Evolutionary conservation across 2,329 filamentous ascomycete species (phyloP).

Genomic region (Colletotrichum liriopes): DNA sequence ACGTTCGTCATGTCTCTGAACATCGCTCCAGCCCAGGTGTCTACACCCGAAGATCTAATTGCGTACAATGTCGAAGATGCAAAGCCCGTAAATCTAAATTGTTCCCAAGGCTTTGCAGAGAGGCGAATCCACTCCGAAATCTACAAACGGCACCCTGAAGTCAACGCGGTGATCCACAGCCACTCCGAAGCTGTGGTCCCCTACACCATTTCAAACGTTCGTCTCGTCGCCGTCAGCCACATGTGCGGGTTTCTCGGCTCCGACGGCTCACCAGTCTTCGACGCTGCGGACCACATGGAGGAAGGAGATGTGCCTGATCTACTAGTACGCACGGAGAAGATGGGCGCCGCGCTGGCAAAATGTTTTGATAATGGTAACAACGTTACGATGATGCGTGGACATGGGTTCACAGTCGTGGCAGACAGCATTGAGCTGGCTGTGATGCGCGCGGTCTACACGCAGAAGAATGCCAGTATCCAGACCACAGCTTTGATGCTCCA

Average conservation of each 20-base stretch:
- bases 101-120: slow-evolving; percentile 59
- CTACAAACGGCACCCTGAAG: slow-evolving; percentile 56
- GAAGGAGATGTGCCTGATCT: slow-evolving; percentile 52
- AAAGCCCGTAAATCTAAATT: slow-evolving; percentile 56
- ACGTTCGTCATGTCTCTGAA: slow-evolving; percentile 65
- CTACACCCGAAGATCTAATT: slow-evolving; percentile 60
- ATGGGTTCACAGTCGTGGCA: slow-evolving; percentile 60
- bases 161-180: slow-evolving; percentile 61
- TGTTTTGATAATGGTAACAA: slow-evolving; percentile 50
- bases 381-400: slow-evolving; percentile 62
- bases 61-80: slow-evolving; percentile 61
- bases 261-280: slow-evolving; percentile 51
- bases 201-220: slow-evolving; percentile 57
- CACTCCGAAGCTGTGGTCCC: slow-evolving; percentile 61
- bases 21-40: slow-evolving; percentile 63
- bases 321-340: slow-evolving; percentile 53
- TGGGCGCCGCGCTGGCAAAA: slow-evolving; percentile 54
- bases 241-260: slow-evolving; percentile 60
- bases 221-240: slow-evolving; percentile 58
- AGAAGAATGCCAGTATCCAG: slow-evolving; percentile 59
- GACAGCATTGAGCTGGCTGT: slow-evolving; percentile 57
- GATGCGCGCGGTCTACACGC: slow-evolving; percentile 60
- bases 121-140: slow-evolving; percentile 64
- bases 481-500: slow-evolving; percentile 53
- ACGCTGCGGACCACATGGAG: slow-evolving; percentile 50